Evolutionary conservation across 1,284 basidiomycete species (phyloP), one percentile per base, ranked within the genome.

Genomic region (Trametes versicolor): DNA sequence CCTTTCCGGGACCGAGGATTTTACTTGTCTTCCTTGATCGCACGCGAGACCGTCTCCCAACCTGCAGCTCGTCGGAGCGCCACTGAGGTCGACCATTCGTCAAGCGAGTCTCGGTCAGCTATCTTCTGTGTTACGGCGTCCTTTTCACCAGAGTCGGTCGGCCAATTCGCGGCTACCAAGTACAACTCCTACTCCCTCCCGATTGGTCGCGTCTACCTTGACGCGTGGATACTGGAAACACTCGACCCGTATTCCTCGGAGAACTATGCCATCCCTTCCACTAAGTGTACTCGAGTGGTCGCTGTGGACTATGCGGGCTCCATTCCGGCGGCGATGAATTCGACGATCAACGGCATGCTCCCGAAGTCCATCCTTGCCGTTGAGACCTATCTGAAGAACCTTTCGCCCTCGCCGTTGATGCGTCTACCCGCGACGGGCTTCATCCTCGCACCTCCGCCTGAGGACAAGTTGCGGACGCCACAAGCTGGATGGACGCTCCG

Each of bases 221-320:
- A 99, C 71, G 97, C 94, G 0, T 99, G 98, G 98, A 91, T 98
- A 50, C 79, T 98, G 70, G 96, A 99, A 81, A 99, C 97, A 1
- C 85, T 99, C 50, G 97, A 99, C 76, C 97, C 98, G 0, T 99
- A 99, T 76, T 95, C 95, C 49, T 91, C 93, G 65, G 96, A 98
- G 76, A 96, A 95, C 72, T 97, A 97, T 75, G 88, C 94, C 17
- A 98, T 99, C 51, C 97, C 97, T 0, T 98, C 96, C 2, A 96
- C 97, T 27, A 82, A 93, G 59, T 97, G 95, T 77, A 97, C 94
- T 54, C 87, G 96, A 68, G 84, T 98, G 47, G 89, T 93, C 6
- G 93, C 95, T 0, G 85, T 98, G 62, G 97, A 99, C 78, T 97
- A 93, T 73, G 91, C 91, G 4, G 96, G 96, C 7, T 91, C 90